These are phyloP conservation scores for Paraglomus brasilianum DNA, from an alignment of 192 early-diverging fungal species.

Conservation along the genomic window DNA sequence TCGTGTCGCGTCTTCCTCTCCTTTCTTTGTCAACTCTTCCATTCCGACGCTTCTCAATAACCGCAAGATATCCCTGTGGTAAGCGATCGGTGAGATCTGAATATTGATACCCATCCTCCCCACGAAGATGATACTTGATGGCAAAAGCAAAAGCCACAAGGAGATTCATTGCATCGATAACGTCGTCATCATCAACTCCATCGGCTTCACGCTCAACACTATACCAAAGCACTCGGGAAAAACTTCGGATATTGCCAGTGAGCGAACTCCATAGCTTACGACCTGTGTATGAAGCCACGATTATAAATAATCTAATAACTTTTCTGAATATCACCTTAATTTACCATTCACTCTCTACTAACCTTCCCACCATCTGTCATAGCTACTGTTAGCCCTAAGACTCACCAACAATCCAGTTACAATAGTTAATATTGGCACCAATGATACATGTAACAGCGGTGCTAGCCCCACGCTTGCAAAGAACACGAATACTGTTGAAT, in stretches of 20 bases:
- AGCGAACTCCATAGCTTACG: conserved; percentile 41
- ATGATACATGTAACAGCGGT: neutral
- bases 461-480: neutral
- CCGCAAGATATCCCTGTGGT: conserved; percentile 40
- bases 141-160: conserved; percentile 47
- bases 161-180: conserved; percentile 42
- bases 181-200: conserved; percentile 40
- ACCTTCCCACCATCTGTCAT: conserved; percentile 47
- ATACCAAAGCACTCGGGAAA: conserved; percentile 43
- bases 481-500: neutral
- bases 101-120: conserved; percentile 51
- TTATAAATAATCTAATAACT: too few relatives aligned
- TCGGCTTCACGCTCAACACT: conserved; percentile 22
- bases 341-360: too few relatives aligned
- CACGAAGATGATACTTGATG: conserved; percentile 52
- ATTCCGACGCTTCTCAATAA: conserved; percentile 33
- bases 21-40: neutral
- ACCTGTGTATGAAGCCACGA: too few relatives aligned
- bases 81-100: conserved; percentile 52
- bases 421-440: conserved; percentile 39
- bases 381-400: conserved; percentile 43
- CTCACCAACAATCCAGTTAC: conserved; percentile 41
- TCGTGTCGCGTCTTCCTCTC: conserved; percentile 29
- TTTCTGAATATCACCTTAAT: too few relatives aligned
- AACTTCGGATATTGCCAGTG: conserved; percentile 41